Conservation (phyloP, 768 basidiomycete genomes). For the Tricholoma sp. region DNA sequence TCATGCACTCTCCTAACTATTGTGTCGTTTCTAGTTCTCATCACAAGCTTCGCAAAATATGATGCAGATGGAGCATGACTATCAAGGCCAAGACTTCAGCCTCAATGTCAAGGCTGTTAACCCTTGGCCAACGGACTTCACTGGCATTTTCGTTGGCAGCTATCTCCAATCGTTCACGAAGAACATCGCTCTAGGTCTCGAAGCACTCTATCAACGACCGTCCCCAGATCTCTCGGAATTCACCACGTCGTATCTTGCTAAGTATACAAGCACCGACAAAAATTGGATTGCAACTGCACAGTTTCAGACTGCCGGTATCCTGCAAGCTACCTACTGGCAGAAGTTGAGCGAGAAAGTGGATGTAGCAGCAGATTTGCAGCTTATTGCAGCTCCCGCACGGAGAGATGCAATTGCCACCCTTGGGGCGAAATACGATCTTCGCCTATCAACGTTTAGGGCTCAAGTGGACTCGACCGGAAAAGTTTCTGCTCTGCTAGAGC, state of each 20-base stretch:
- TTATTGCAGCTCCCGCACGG: constrained; percentile 72
- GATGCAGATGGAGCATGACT: constrained; percentile 93
- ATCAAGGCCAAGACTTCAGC: constrained; percentile 81
- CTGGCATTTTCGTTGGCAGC: constrained; percentile 89
- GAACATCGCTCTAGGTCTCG: constrained; percentile 83
- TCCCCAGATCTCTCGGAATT: constrained; percentile 67
- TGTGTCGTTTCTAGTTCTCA: constrained; percentile 52
- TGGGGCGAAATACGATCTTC: constrained; percentile 95
- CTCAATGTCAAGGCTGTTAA: constrained; percentile 87
- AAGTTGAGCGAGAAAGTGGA: constrained; percentile 94
- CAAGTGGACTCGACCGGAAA: constrained; percentile 95
- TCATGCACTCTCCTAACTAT: constrained; percentile 8
- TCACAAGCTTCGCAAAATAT: constrained; percentile 78
- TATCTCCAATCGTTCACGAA: constrained; percentile 92
- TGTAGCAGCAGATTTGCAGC: constrained; percentile 89
- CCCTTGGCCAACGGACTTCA: constrained; percentile 80
- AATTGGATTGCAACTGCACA: constrained; percentile 94
- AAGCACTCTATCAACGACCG: constrained; percentile 79
- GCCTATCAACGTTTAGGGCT: constrained; percentile 90
- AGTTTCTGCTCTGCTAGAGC: constrained; percentile 91
- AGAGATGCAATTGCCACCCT: constrained; percentile 91
- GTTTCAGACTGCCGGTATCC: constrained; percentile 72
- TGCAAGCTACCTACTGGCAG: constrained; percentile 96
- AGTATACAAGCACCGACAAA: constrained; percentile 65
- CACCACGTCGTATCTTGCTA: constrained; percentile 73